A percentile compares a stretch with the other conserved stretches of the same genome.
Evolutionary conservation across 441 rosid species (phyloP).

Genomic region (Omphalea diandra): DNA sequence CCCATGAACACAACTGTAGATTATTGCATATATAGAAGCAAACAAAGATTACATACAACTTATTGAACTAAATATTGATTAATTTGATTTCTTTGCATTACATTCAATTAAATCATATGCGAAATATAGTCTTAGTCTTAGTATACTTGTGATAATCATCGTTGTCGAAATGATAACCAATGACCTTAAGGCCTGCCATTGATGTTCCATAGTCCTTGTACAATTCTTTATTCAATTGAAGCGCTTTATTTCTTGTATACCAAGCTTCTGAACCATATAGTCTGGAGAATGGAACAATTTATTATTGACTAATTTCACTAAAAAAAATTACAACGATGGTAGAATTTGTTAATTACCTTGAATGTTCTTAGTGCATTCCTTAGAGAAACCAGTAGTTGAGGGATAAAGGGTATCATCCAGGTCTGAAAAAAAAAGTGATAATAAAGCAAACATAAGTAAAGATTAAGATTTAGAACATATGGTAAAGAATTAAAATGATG

Average conservation of each 20-base stretch:
- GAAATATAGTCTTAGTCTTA: no score
- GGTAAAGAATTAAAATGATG: background rate
- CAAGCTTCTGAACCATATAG: constrained; percentile 74
- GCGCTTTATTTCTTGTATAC: constrained; percentile 48
- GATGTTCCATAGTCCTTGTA: constrained; percentile 91
- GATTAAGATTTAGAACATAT: no score
- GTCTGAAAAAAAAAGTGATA: constrained; percentile 36
- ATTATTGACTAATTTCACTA: background rate
- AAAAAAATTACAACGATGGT: background rate
- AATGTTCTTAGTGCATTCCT: constrained; percentile 56
- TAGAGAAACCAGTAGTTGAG: constrained; percentile 65
- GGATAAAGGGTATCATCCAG: constrained; percentile 92
- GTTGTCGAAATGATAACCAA: constrained; percentile 79
- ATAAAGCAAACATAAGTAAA: no score
- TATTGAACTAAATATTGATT: no score
- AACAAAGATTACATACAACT: no score
- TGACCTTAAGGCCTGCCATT: constrained; percentile 92
- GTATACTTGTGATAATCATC: constrained; percentile 80
- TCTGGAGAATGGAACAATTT: constrained; percentile 34
- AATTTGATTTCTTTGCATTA: no score
- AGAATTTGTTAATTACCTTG: constrained; percentile 50
- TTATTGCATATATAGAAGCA: no score
- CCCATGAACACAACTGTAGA: constrained; percentile 72
- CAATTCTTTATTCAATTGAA: constrained; percentile 48
- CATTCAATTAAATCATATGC: no score